Evolutionary conservation across 805 yeast genomes (phyloP), one percentile per base, ranked within the genome.

Genomic region (Crinitomyces ghanaensis): DNA sequence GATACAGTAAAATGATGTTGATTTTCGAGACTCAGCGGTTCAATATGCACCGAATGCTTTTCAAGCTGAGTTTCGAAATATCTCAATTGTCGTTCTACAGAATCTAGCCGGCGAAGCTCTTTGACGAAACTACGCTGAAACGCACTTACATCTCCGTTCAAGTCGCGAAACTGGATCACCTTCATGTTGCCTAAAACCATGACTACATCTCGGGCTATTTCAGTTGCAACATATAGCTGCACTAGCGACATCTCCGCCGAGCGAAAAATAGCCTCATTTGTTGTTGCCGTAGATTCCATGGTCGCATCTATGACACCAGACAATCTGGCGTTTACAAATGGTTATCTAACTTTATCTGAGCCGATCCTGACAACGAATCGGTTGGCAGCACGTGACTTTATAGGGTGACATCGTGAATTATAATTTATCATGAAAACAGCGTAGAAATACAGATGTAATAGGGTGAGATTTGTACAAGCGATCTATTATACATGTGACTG

Each of bases 211-310:
- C 97, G 70, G 5, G 94, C 73, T 19, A 79, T 74, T 58, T 91
- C 98, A 16, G 80, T 72, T 2, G 97, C 86, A 33, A 91, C 73
- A 55, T 84, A 88, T 46, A 91, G 65, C 62, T 91, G 95, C 28
- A 88, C 79, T 46, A 86, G 71, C 34, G 93, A 74, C 97, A 91
- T 93, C 50, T 84, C 95, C 76, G 97, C 97, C 33, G 97, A 86
- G 66, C 95, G n/a, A n/a, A n/a, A n/a, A n/a, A n/a, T n/a, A n/a
- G n/a, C n/a, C n/a, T n/a, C 65, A n/a, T n/a, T n/a, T n/a, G n/a
- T n/a, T n/a, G n/a, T n/a, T n/a, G n/a, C n/a, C n/a, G n/a, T n/a
- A n/a, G n/a, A n/a, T n/a, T n/a, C n/a, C n/a, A n/a, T n/a, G n/a
- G n/a, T n/a, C n/a, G n/a, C n/a, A n/a, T n/a, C n/a, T n/a, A n/a